Percentiles rank a stretch among this genome's conserved stretches.
These are phyloP conservation scores for Podospora australis DNA, from an alignment of 495 filamentous ascomycete species.

Conservation along the genomic window DNA sequence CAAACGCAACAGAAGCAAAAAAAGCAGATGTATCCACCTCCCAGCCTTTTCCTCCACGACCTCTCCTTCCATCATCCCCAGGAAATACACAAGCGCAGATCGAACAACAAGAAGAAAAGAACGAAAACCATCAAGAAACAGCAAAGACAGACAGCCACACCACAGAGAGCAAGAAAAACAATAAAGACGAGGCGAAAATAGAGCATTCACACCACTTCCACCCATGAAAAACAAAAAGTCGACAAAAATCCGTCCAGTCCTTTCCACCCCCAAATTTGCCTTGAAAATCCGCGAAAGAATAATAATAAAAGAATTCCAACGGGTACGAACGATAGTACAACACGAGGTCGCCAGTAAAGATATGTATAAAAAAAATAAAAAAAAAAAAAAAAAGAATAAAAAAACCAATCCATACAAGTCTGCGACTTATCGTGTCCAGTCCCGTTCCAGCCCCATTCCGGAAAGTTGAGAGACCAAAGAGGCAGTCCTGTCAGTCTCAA, in stretches of 20 bases:
- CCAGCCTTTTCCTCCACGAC: neutral
- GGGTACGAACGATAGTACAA: neutral
- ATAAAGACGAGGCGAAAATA: neutral
- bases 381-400: neutral
- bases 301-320: neutral
- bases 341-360: neutral
- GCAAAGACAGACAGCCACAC: neutral
- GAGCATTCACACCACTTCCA: no score
- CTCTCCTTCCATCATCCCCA: neutral
- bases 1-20: no score
- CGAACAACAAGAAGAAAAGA: neutral
- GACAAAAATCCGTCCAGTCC: no score
- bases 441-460: neutral
- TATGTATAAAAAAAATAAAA: neutral
- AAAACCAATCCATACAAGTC: neutral
- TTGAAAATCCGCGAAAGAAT: neutral
- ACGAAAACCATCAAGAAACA: neutral
- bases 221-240: no score
- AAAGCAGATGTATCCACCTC: no score
- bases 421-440: neutral
- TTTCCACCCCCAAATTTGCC: no score
- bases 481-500: neutral
- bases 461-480: neutral
- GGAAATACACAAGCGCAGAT: neutral
- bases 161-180: neutral